Conservation (phyloP, 2,329 filamentous ascomycete species). For the Diaporthe citri region DNA sequence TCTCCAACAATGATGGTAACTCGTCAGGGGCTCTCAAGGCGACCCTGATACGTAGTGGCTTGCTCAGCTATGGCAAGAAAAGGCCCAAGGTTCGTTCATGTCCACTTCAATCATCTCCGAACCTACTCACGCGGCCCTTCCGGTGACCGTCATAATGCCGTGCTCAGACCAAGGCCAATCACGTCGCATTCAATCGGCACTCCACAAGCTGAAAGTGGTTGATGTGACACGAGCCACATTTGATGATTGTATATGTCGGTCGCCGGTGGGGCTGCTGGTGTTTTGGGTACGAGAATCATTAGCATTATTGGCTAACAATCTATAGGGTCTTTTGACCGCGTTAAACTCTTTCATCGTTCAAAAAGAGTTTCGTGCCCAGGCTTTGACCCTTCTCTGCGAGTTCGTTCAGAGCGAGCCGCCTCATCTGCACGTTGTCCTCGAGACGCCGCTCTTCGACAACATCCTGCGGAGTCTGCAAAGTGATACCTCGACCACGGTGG, state of each 20-base stretch:
- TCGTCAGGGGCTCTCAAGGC: conserved; percentile 59
- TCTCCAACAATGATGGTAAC: conserved; percentile 53
- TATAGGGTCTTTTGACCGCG: conserved; percentile 73
- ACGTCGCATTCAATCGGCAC: no score
- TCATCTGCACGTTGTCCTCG: conserved; percentile 79
- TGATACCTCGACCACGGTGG: conserved; percentile 81
- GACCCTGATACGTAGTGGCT: conserved; percentile 62
- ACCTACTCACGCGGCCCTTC: neutral
- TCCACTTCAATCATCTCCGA: neutral
- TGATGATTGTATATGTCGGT: neutral
- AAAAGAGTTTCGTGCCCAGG: conserved; percentile 72
- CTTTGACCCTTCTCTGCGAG: conserved; percentile 76
- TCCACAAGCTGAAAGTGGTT: neutral
- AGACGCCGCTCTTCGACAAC: conserved; percentile 79
- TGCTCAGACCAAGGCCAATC: neutral
- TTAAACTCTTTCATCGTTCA: conserved; percentile 76
- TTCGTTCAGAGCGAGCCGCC: conserved; percentile 84
- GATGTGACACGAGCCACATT: neutral
- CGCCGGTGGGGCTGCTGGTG: neutral
- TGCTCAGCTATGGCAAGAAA: conserved; percentile 74
- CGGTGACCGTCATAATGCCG: neutral
- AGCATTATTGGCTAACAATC: conserved; percentile 43
- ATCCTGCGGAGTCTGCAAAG: conserved; percentile 80
- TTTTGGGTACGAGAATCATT: neutral
- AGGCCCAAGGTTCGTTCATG: conserved; percentile 65